Evolutionary conservation across 495 filamentous ascomycete species (phyloP), one percentile per base, ranked within the genome.

Genomic region (Tuber microsphaerosporum): DNA sequence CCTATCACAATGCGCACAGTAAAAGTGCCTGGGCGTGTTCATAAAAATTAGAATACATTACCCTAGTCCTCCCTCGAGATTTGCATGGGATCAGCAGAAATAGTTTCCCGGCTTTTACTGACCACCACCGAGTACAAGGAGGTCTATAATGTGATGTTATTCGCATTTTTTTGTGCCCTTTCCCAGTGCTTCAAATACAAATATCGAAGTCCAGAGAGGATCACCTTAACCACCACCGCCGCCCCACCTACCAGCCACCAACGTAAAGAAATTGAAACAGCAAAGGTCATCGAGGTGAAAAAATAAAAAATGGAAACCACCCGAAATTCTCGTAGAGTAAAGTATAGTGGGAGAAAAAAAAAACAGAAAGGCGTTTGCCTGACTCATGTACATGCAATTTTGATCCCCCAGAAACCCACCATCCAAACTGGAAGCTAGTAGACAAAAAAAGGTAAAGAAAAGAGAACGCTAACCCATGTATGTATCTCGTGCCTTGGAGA

Each of bases 371-470:
- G 56, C 26, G 12, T 34, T 65, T 65, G 26, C 56, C 56, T n/a
- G 26, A 65, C 56, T 65, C 56, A 65, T 34, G 26, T 65, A 65
- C 26, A 65, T 65, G 14, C 56, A 65, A 65, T 65, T 65, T 65
- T 65, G 56, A 65, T 65, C n/a, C 8, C 12, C 56, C 56, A 75
- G 37, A 51, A 69, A 61, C 42, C 74, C 44, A 70, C 56, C 65
- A 48, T 43, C 77, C 76, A 79, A 71, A 56, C 71, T 43, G 44
- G 42, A 76, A 69, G 76, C 77, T 71, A 71, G 72, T 43, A 72
- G 74, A 71, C 72, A 44, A 45, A 74, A 56, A 77, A 46, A 22
- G 12, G 41, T 9, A 74, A 74, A 78, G 45, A 79, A 46, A n/a
- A 75, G 43, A 45, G 68, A 51, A 74, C 70, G 37, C 71, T 46